phyloP scores from a whole-genome alignment of 2,329 filamentous ascomycete species.

The Talaromyces marneffei region DNA sequence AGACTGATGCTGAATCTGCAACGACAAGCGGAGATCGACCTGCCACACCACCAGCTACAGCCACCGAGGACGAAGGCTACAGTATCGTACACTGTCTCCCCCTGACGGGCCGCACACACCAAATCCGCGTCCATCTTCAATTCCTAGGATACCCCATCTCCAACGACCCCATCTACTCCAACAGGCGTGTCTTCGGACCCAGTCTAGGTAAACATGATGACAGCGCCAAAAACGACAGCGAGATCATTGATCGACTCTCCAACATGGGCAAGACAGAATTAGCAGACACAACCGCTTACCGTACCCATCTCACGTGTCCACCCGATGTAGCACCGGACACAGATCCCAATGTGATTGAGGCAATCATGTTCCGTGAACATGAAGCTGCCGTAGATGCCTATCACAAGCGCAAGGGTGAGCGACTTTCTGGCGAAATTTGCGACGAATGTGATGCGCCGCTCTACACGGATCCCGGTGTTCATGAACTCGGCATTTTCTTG shows the following conservation, averaged over 20 bases:
- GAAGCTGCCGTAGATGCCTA: conserved; percentile 90
- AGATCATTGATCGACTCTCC: conserved; percentile 77
- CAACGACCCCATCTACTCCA: conserved; percentile 97
- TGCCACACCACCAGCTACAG: conserved; percentile 29
- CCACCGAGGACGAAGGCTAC: conserved; percentile 62
- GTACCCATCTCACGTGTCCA: conserved; percentile 45
- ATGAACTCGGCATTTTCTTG: conserved; percentile 89
- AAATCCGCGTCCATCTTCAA: conserved; percentile 90
- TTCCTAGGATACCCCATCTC: conserved; percentile 91
- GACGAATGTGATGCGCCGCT: conserved; percentile 77
- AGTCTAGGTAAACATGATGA: conserved; percentile 66
- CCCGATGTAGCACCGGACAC: conserved; percentile 34
- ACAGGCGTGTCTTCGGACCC: conserved; percentile 82
- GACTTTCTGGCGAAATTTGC: conserved; percentile 81
- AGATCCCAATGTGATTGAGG: conserved; percentile 33
- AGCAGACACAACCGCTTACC: conserved; percentile 83
- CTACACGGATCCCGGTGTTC: conserved; percentile 84
- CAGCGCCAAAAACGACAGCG: conserved; percentile 70
- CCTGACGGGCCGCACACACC: conserved; percentile 88
- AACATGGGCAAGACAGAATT: conserved; percentile 93
- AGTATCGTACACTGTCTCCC: conserved; percentile 92
- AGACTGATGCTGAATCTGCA: conserved; percentile 20
- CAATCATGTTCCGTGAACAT: conserved; percentile 40
- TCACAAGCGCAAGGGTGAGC: conserved; percentile 84
- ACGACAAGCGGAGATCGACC: conserved; percentile 19